Base-by-base conservation (phyloP, 2,329 filamentous ascomycete genomes). In the Botryotinia convoluta region DNA sequence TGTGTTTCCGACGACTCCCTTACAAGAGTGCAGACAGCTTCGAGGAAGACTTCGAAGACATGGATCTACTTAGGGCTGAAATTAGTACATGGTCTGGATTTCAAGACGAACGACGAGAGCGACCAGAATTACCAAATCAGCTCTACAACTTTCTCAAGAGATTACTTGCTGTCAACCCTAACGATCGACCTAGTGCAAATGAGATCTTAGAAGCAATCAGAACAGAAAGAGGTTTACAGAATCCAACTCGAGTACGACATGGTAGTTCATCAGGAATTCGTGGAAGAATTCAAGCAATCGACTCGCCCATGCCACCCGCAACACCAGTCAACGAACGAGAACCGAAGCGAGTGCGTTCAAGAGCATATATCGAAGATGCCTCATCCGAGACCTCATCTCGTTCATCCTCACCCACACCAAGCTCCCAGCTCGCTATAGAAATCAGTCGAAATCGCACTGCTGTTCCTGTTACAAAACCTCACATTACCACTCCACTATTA, bases 1-100 rank as follows among this genome's bases (percentile, higher is more conserved):
- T 99, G 87, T 99, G 96, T 81, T 99, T 99, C 81, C 93, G 92
- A 1, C 88, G 91, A 64, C 86, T 99, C 18, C 96, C 96, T 0
- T 99, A 98, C 80, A 86, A 84, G 37, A 93, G 92, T 77, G 93
- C 95, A 70, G 95, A 98, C 80, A 87, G 91, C 5, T 86, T 97
- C 35, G 90, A 97, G 74, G 95, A 98, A 81, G 95, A 98, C 80
- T 90, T 94, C 72, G 96, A 99, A 81, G 94, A 98, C 77, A 86
- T 98, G 8, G 94, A 98, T 77, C 86, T 91, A 76, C 86, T 99
- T 44, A 90, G 95, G 60, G 91, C 87, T 4, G 96, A 99, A 82
- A 98, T 99, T 73, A 90, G 90, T 18, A 86, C 88, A 48, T 99
- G 96, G 96, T 85, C 90, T 71, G 96, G 96, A 0, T 97, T 98